These are phyloP conservation scores for Magnaporthiopsis incrustans DNA, from an alignment of 2,329 filamentous ascomycete genomes.

Conservation along the genomic window DNA sequence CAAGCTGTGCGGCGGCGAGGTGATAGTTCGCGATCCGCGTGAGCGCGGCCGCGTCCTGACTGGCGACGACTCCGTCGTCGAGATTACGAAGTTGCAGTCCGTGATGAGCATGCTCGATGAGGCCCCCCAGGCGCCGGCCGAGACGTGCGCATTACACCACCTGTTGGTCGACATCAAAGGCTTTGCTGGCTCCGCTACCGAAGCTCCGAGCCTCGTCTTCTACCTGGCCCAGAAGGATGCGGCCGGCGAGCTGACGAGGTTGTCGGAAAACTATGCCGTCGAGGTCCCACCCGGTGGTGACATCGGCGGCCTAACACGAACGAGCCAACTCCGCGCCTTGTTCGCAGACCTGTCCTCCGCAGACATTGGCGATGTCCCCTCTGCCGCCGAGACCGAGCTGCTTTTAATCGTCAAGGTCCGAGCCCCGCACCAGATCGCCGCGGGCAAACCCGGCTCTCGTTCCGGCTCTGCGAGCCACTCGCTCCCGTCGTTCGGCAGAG, in stretches of 20 bases:
- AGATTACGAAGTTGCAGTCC: slow-evolving; percentile 85
- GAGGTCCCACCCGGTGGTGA: slow-evolving; percentile 68
- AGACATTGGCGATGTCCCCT: slow-evolving; percentile 56
- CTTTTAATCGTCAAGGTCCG: slow-evolving; percentile 80
- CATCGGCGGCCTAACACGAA: slow-evolving; percentile 55
- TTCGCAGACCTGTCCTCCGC: slow-evolving; percentile 78
- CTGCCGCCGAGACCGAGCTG: slow-evolving; percentile 58
- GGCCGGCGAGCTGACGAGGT: slow-evolving; percentile 51
- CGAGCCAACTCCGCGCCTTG: slow-evolving; percentile 69
- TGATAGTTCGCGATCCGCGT: slow-evolving; percentile 85
- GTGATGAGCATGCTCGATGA: slow-evolving; percentile 91
- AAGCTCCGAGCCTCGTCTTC: slow-evolving; percentile 67
- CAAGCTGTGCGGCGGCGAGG: slow-evolving; percentile 85
- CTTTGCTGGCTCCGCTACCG: slow-evolving; percentile 68
- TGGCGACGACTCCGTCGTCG: slow-evolving; percentile 85
- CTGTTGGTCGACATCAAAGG: slow-evolving; percentile 76
- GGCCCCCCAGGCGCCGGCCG: slow-evolving; percentile 59
- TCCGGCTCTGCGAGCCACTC: slow-evolving; percentile 38
- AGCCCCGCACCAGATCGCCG: slow-evolving; percentile 40
- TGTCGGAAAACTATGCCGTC: slow-evolving; percentile 79
- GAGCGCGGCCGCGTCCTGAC: slow-evolving; percentile 81
- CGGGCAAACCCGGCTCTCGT: slow-evolving; percentile 40
- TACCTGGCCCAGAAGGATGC: slow-evolving; percentile 67
- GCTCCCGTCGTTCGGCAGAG: slow-evolving; percentile 29
- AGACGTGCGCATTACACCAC: slow-evolving; percentile 69